A percentile compares a stretch with the other conserved stretches of the same genome.
Evolutionary conservation across 495 filamentous ascomycete species (phyloP).

Genomic region (Viridothelium virens): DNA sequence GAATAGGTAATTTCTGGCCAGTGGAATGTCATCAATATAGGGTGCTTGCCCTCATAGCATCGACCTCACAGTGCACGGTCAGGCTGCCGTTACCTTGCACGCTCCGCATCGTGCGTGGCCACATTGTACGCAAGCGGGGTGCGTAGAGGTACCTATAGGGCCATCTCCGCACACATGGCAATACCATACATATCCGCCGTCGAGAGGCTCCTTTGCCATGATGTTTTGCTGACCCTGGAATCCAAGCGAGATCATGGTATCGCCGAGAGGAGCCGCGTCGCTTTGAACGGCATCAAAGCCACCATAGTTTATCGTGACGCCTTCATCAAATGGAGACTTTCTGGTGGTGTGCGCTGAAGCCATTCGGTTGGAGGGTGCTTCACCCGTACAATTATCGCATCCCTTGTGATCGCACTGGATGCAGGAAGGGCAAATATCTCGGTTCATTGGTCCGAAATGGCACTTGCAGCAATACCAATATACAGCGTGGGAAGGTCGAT

Average conservation of each 20-base stretch:
- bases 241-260: background rate
- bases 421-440: background rate
- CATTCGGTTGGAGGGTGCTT: background rate
- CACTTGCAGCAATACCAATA: conserved; percentile 3
- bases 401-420: background rate
- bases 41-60: background rate
- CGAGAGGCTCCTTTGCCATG: background rate
- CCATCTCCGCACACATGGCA: background rate
- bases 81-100: background rate
- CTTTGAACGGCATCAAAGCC: background rate
- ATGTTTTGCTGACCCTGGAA: background rate
- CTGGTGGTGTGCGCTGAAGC: background rate
- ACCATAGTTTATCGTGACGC: background rate
- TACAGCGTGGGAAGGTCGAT: background rate
- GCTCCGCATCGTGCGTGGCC: background rate
- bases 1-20: background rate
- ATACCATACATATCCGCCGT: background rate
- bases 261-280: background rate
- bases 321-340: background rate
- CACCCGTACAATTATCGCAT: background rate
- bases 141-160: background rate
- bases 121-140: background rate
- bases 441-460: conserved; percentile 5
- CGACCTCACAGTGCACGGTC: background rate
- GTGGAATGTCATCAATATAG: background rate